Base-by-base conservation (phyloP, 1,139 yeast genomes). In the Magnusiomyces paraingens region DNA sequence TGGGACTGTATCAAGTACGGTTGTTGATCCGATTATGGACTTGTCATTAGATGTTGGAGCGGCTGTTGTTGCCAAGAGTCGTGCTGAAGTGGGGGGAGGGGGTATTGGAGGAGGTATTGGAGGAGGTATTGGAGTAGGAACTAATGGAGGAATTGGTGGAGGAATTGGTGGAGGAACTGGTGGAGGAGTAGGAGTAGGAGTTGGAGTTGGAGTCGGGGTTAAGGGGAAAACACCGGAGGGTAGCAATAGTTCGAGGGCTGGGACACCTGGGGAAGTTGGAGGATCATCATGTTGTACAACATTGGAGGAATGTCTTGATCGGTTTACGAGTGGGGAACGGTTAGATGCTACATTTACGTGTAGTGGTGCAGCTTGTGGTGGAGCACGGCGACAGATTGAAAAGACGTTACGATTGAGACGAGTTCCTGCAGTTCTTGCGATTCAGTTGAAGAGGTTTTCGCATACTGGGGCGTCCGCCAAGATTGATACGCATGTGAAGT, bases 361-460 rank as follows among this genome's bases (percentile, higher is more conserved):
- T 71, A 26, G 32, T 8, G 32, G 32, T 4, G 32, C 32, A 8
- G 32, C 32, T 4, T 26, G 32, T 26, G 32, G 32, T 8, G 72
- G 76, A 2, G 74, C 76, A 17, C 73, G 74, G 55, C 79, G 89
- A 14, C 76, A 77, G 52, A 95, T 94, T 4, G 79, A 78, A 6
- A 91, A 90, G 67, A 84, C 83, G 59, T 76, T 91, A 55, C 78
- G 80, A 47, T 75, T 93, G 52, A 77, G 81, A 58, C 79, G 80
- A 54, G 70, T 86, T 51, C 95, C 98, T 1, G 82, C 87, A 3
- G 88, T 90, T 1, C 73, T 91, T 47, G 82, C 90, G 2, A 81
- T 93, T 46, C 99, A 93, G 69, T 74, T 93, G 54, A 93, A 93
- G 66, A 69, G 97, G 62, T 91, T 91, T 67, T 91, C 89, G 66